Conservation (phyloP, 306 rosid genomes). For the Prunus padus region DNA sequence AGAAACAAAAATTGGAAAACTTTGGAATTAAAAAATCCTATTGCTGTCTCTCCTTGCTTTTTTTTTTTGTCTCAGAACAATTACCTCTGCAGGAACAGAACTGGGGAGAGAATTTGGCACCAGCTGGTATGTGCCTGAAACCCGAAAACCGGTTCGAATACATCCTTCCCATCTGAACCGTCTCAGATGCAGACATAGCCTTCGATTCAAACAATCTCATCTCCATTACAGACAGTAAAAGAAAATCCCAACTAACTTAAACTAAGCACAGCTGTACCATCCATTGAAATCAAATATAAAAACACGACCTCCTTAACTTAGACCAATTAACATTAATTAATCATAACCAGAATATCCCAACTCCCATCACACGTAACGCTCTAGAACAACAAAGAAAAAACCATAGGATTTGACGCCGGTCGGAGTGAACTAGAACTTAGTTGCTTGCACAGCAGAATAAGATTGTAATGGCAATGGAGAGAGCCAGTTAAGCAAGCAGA, state of each 20-base stretch:
- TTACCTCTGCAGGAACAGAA: slow-evolving; percentile 60
- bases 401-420: slow-evolving; percentile 47
- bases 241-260: slow-evolving; percentile 26
- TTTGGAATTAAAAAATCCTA: too few species aligned
- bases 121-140: slow-evolving; percentile 34
- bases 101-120: slow-evolving; percentile 37
- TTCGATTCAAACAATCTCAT: slow-evolving; percentile 46
- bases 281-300: slow-evolving; percentile 12
- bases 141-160: slow-evolving; percentile 31
- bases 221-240: slow-evolving; percentile 49
- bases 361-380: slow-evolving; percentile 29
- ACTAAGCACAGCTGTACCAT: slow-evolving; percentile 20
- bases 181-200: slow-evolving; percentile 48
- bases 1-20: too few species aligned
- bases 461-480: neutral
- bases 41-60: neutral
- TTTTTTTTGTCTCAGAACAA: neutral
- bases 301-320: neutral
- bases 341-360: slow-evolving; percentile 15
- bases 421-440: slow-evolving; percentile 22
- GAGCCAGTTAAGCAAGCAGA: neutral
- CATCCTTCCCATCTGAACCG: slow-evolving; percentile 28
- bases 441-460: slow-evolving; percentile 7
- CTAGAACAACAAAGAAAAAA: slow-evolving; percentile 15
- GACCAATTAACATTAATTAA: slow-evolving; percentile 13